Base-by-base conservation (phyloP, 768 basidiomycete genomes). In the Tubosaeta sp. region DNA sequence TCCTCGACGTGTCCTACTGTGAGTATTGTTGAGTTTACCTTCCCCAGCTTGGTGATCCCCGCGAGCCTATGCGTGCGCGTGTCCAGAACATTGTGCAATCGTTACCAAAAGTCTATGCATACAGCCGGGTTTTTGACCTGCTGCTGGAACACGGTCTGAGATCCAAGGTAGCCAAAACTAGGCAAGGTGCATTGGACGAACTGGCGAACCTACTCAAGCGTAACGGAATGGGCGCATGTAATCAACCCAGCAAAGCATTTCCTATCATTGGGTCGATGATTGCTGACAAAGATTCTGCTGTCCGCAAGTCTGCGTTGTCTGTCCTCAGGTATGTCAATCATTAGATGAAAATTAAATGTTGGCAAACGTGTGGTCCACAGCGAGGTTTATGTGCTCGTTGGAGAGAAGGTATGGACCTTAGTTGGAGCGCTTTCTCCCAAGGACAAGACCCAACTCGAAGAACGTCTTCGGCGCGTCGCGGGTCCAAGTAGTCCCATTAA, bases 391-490 rank as follows among this genome's bases (percentile, higher is more conserved):
- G 74, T 80, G 9, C 77, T 91, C 13, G 80, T 89, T 17, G 94
- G 94, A 17, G 93, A 95, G 61, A 87, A 84, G 59, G 81, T 94
- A 12, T 95, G 89, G 90, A 72, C 79, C 11, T 69, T 86, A 10
- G 88, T 93, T 41, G 91, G 91, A 1, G 59, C 76, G 9, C 72
- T 97, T 27, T 79, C 86, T 42, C 74, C 88, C 5, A 95, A 95
- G 67, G 93, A 95, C 63, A 93, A 89, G 63, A 92, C 91, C 9
- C 91, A 94, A 62, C 79, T 97, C 29, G 93, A 95, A 68, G 94
- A 95, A 63, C 81, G 91, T 8, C 72, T 97, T 27, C 85, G 89
- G 43, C 86, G 91, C 32, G 82, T 91, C n/a, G 74, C 84, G 29
- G 86, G 85, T 6, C 82, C 86, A 31, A 81, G 80, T 58, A 65